Evolutionary conservation across 495 filamentous ascomycete species (phyloP).

Genomic region (Podospora bellae-mahoneyi): DNA sequence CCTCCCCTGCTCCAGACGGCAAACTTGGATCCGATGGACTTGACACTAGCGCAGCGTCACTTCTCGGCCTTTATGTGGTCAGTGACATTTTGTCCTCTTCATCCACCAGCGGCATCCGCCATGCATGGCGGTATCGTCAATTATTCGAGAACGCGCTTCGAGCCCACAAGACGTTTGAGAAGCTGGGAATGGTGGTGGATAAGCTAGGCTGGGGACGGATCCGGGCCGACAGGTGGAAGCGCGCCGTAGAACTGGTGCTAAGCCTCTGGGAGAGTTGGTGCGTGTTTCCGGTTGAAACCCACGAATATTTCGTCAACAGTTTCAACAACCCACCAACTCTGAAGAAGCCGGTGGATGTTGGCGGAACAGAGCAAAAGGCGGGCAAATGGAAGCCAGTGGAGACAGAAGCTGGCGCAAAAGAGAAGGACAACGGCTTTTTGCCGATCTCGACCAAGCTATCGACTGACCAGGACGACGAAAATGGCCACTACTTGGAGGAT

Average conservation of each 20-base stretch:
- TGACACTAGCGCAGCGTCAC: conserved; percentile 69
- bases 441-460: conserved; percentile 29
- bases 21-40: conserved; percentile 30
- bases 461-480: conserved; percentile 14
- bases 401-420: conserved; percentile 42
- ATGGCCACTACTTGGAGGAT: conserved; percentile 31
- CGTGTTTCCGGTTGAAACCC: conserved; percentile 73
- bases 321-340: conserved; percentile 73
- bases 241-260: conserved; percentile 70
- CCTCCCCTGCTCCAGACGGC: conserved; percentile 41
- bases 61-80: conserved; percentile 81
- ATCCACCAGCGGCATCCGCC: conserved; percentile 74
- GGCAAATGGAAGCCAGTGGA: conserved; percentile 73
- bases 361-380: conserved; percentile 52
- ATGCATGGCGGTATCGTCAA: conserved; percentile 87
- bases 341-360: conserved; percentile 44
- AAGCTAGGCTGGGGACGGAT: conserved; percentile 78
- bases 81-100: conserved; percentile 86
- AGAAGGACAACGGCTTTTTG: conserved; percentile 34
- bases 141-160: conserved; percentile 76
- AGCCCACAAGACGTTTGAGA: conserved; percentile 69
- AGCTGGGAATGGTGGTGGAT: conserved; percentile 73
- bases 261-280: conserved; percentile 86
- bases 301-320: conserved; percentile 65
- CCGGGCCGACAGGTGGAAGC: conserved; percentile 85